Base-by-base conservation (phyloP, 2,329 filamentous ascomycete species). In the Talaromyces sp. region DNA sequence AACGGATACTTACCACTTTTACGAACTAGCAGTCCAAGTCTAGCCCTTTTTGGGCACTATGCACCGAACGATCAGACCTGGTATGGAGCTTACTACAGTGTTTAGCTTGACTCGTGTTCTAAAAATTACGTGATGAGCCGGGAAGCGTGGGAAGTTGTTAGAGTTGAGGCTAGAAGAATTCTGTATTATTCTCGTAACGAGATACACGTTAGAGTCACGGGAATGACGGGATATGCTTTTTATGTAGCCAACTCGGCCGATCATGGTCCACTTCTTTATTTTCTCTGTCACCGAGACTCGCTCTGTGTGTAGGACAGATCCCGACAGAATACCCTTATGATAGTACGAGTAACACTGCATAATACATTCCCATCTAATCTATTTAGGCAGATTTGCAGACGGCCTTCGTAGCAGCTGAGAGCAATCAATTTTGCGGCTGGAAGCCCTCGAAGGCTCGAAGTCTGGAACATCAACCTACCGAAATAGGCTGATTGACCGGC, bases 1-100 rank as follows among this genome's bases (percentile, higher is more conserved):
- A 36, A 38, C 19, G 53, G 53, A 22, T 38, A 54, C 38, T 36
- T 19, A 19, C 6, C 15, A 53, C 15, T n/a, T 34, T 34, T 34
- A 34, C 31, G 13, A 22, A n/a, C n/a, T 19, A 5, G 15, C 3
- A 15, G n/a, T 17, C 27, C 3, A 15, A 36, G 34, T 36, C 53
- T 56, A 56, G 31, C 31, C 53, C 19, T 25, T 2, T 56, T 54
- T 38, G 53, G 53, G 31, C 5, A 34, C 27, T 22, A 17, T 56
- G 2, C 53, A 36, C 53, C 53, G 53, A 56, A 54, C 27, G 29
- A 54, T 53, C 49, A 53, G 49, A 53, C 49, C 22, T 51, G 47
- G 11, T 13, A 51, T 13, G 47, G 47, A 15, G 15, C 51, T 36
- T 6, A 36, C 31, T 36, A 56, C n/a, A 38, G 31, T 56, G 17